phyloP scores from a whole-genome alignment of 345 rosid genomes.

The Brassica nigra region DNA sequence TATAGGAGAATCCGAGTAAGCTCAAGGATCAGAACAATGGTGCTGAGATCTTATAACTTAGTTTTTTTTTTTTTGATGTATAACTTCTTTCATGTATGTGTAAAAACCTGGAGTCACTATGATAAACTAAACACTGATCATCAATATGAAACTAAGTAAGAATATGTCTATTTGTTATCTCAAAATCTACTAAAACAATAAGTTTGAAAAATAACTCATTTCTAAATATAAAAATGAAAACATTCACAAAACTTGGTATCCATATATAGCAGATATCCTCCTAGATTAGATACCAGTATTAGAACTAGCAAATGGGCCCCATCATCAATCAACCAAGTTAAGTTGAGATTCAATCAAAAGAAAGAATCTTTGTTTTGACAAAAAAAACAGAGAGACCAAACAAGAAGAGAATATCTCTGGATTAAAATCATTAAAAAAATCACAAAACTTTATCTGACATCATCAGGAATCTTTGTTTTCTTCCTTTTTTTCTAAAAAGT shows the following conservation, averaged over 20 bases:
- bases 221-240: neutral
- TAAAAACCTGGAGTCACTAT: no score
- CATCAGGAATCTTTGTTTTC: conserved; percentile 14
- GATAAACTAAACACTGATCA: no score
- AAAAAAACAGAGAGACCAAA: neutral
- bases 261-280: neutral
- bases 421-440: neutral
- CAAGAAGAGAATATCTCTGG: neutral
- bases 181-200: neutral
- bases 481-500: conserved; percentile 4
- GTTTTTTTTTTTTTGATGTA: no score
- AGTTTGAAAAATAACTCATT: neutral
- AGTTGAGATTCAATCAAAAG: neutral
- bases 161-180: neutral
- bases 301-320: neutral
- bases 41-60: conserved; percentile 2
- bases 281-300: neutral
- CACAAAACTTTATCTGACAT: conserved; percentile 4
- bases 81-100: no score
- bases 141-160: no score
- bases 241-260: neutral
- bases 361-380: neutral
- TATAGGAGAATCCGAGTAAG: conserved; percentile 1
- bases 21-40: conserved; percentile 11
- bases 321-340: neutral